These are phyloP conservation scores for Eucalyptus polybractea DNA, from an alignment of 345 rosid species.

Conservation along the genomic window DNA sequence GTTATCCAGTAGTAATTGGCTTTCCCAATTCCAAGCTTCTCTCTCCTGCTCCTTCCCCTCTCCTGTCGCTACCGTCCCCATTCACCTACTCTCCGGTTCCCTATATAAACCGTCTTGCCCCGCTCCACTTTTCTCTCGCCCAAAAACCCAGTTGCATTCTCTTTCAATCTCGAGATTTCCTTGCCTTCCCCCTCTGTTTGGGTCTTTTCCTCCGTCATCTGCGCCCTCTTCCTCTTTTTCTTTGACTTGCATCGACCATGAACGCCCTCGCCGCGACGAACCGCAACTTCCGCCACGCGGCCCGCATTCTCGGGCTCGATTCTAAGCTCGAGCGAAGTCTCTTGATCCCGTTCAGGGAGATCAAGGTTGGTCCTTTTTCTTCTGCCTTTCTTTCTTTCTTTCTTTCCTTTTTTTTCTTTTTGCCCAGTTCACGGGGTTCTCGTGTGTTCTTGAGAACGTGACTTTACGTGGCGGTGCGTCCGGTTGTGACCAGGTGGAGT, in stretches of 20 bases:
- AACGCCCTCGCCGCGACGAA: slow-evolving; percentile 51
- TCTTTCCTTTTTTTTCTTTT: background rate
- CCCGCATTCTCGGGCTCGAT: slow-evolving; percentile 83
- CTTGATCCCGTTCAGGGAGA: slow-evolving; percentile 88
- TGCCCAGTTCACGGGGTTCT: background rate
- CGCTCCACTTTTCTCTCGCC: background rate
- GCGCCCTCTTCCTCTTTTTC: background rate
- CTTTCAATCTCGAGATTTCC: background rate
- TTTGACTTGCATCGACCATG: background rate
- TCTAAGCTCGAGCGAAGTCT: slow-evolving; percentile 83
- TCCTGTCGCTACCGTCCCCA: background rate
- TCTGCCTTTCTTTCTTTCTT: background rate
- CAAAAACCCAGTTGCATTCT: background rate
- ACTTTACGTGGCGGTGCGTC: background rate
- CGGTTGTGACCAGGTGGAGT: slow-evolving; percentile 58
- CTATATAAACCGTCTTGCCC: background rate
- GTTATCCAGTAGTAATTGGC: background rate
- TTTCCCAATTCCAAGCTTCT: background rate
- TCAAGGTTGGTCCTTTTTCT: slow-evolving; percentile 39
- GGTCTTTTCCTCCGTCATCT: background rate
- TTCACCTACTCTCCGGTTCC: background rate
- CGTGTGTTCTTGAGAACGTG: background rate
- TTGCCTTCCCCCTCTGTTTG: background rate
- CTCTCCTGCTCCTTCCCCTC: background rate
- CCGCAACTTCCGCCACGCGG: slow-evolving; percentile 86